Percentiles rank a stretch among this genome's conserved stretches.
Conservation (phyloP, 805 yeast genomes). For the Wickerhamomyces bisporus region DNA sequence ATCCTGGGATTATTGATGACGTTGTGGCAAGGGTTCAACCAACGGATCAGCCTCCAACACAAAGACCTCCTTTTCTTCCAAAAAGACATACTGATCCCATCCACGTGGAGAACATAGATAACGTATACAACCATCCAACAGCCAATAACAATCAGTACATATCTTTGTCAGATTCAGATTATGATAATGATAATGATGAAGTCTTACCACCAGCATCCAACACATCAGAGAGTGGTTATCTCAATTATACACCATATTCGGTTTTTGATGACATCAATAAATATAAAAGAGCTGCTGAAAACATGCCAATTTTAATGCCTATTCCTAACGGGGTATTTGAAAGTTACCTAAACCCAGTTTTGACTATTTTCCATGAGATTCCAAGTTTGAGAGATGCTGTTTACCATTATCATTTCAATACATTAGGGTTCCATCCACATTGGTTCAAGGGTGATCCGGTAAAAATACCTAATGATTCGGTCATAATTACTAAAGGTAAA, state of each 20-base stretch:
- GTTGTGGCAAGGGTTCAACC: neutral
- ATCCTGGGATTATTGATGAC: neutral
- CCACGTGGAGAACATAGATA: neutral
- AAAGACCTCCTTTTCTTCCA: too few species aligned
- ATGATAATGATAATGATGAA: neutral
- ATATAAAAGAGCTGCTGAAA: constrained; percentile 16
- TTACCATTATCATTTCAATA: constrained; percentile 26
- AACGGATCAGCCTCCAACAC: neutral
- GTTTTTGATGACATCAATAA: constrained; percentile 30
- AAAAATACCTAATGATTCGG: constrained; percentile 5
- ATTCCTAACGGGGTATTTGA: constrained; percentile 28
- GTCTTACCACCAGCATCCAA: too few species aligned
- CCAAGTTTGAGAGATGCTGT: constrained; percentile 29
- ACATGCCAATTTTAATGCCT: constrained; percentile 34
- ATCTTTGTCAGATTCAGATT: too few species aligned
- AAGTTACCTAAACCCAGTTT: constrained; percentile 36
- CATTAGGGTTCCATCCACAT: constrained; percentile 31
- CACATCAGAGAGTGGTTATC: neutral
- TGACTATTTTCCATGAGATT: constrained; percentile 34
- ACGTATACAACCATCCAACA: neutral
- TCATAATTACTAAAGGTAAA: constrained; percentile 15
- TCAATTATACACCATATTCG: constrained; percentile 5
- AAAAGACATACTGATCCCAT: too few species aligned
- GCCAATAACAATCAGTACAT: too few species aligned
- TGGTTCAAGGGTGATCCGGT: constrained; percentile 34